These are phyloP conservation scores for Saccharomycopsis crataegensis DNA, from an alignment of 1,139 yeast species.

Conservation along the genomic window DNA sequence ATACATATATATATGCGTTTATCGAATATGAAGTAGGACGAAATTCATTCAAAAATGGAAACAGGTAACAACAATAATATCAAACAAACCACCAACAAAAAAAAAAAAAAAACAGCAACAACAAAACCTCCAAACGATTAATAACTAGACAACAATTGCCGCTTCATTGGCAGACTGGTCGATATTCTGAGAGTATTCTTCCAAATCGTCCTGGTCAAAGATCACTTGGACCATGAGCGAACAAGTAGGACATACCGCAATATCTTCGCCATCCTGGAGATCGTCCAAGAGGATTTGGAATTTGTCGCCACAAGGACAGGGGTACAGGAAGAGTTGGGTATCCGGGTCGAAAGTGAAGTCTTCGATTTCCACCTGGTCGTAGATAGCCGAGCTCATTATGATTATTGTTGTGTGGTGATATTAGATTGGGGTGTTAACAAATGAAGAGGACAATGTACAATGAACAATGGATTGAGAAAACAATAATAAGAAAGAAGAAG, in stretches of 20 bases:
- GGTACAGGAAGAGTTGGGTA: constrained; percentile 79
- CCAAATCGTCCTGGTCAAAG: constrained; percentile 55
- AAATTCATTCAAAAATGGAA: too few relatives aligned
- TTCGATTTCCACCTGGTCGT: constrained; percentile 94
- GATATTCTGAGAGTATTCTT: constrained; percentile 28
- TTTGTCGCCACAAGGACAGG: constrained; percentile 97
- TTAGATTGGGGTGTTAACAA: neutral
- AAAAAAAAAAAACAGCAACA: too few relatives aligned
- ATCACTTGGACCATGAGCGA: constrained; percentile 89
- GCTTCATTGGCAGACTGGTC: constrained; percentile 9
- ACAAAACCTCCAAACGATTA: too few relatives aligned
- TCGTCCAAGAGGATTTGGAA: constrained; percentile 86
- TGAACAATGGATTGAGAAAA: neutral
- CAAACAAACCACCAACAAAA: too few relatives aligned
- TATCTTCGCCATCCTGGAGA: constrained; percentile 81
- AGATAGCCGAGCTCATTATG: constrained; percentile 41
- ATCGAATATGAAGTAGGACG: too few relatives aligned
- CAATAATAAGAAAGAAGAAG: too few relatives aligned
- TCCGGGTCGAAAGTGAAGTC: constrained; percentile 86
- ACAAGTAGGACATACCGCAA: constrained; percentile 96
- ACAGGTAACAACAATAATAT: too few relatives aligned
- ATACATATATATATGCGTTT: too few relatives aligned
- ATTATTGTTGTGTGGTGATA: neutral
- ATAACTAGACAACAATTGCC: constrained; percentile 21
- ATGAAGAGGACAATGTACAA: neutral